Percentiles rank a stretch among this genome's conserved stretches.
phyloP scores from a whole-genome alignment of 345 rosid species.

The Lepidium africanum region DNA sequence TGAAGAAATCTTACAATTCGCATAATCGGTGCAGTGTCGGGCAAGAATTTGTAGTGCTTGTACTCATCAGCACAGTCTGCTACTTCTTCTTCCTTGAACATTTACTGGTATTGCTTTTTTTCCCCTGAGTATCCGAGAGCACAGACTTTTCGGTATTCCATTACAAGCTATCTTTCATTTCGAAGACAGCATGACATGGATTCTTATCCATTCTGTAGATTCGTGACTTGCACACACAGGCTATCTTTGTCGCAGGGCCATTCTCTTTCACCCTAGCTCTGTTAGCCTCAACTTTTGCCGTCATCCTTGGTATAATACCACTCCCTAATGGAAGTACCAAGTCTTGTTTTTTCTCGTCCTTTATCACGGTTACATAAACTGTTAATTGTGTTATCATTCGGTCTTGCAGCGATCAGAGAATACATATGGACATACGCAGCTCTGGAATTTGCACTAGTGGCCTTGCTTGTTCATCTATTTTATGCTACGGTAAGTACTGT shows the following conservation, averaged over 20 bases:
- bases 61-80: slow-evolving; percentile 77
- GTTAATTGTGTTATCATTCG: neutral
- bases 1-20: neutral
- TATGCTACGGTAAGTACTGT: slow-evolving; percentile 49
- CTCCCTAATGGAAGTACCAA: neutral
- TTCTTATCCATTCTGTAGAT: slow-evolving; percentile 37
- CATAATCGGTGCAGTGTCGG: slow-evolving; percentile 57
- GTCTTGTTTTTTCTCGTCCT: neutral
- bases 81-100: slow-evolving; percentile 98
- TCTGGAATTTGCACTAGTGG: slow-evolving; percentile 77
- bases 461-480: slow-evolving; percentile 48
- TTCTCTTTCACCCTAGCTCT: slow-evolving; percentile 71
- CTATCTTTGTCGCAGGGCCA: slow-evolving; percentile 71
- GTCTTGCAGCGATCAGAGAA: slow-evolving; percentile 66
- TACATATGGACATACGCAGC: slow-evolving; percentile 92
- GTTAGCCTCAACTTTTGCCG: slow-evolving; percentile 64
- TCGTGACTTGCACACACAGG: slow-evolving; percentile 55
- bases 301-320: slow-evolving; percentile 47
- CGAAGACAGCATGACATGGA: neutral
- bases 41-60: slow-evolving; percentile 92
- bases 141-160: neutral
- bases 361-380: neutral
- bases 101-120: slow-evolving; percentile 54
- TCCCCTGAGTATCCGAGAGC: neutral
- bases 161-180: neutral